phyloP scores from a whole-genome alignment of 371 early-diverging fungal species.

The Lichtheimia ornata region DNA sequence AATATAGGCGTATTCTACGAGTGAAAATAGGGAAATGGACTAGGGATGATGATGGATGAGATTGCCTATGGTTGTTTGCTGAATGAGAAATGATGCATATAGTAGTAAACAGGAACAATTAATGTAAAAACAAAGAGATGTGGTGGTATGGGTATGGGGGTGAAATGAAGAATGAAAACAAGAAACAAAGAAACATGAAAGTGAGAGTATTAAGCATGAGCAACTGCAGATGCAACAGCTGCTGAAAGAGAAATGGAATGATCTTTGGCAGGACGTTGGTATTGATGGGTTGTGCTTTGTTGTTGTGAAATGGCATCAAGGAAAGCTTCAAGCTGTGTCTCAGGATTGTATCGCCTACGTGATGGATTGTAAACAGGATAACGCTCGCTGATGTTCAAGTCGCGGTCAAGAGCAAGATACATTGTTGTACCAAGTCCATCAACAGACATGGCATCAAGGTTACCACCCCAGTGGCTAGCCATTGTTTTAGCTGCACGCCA shows the following conservation, averaged over 20 bases:
- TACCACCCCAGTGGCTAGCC: slow-evolving; percentile 77
- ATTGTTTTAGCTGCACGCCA: slow-evolving; percentile 41
- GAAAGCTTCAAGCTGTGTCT: slow-evolving; percentile 34
- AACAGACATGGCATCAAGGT: slow-evolving; percentile 67
- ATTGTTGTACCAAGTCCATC: slow-evolving; percentile 78
- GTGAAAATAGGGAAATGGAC: too few relatives aligned
- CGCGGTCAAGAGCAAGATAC: slow-evolving; percentile 71
- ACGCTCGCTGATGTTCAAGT: slow-evolving; percentile 50
- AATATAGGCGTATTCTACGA: too few relatives aligned
- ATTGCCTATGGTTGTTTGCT: too few relatives aligned
- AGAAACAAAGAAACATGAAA: too few relatives aligned
- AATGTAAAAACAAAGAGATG: too few relatives aligned
- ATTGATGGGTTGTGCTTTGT: slow-evolving; percentile 11
- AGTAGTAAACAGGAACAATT: too few relatives aligned
- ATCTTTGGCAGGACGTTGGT: slow-evolving; percentile 27
- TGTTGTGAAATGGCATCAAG: slow-evolving; percentile 34
- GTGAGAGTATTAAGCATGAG: slow-evolving; percentile 28
- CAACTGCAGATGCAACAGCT: slow-evolving; percentile 44
- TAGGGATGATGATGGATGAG: too few relatives aligned
- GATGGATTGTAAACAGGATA: slow-evolving; percentile 32
- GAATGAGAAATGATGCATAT: too few relatives aligned
- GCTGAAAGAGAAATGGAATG: slow-evolving; percentile 37
- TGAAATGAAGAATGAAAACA: too few relatives aligned
- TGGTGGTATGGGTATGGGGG: too few relatives aligned
- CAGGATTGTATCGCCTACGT: slow-evolving; percentile 11